Evolutionary conservation across 306 rosid genomes (phyloP).

Genomic region (Amphicarpaea edgeworthii): DNA sequence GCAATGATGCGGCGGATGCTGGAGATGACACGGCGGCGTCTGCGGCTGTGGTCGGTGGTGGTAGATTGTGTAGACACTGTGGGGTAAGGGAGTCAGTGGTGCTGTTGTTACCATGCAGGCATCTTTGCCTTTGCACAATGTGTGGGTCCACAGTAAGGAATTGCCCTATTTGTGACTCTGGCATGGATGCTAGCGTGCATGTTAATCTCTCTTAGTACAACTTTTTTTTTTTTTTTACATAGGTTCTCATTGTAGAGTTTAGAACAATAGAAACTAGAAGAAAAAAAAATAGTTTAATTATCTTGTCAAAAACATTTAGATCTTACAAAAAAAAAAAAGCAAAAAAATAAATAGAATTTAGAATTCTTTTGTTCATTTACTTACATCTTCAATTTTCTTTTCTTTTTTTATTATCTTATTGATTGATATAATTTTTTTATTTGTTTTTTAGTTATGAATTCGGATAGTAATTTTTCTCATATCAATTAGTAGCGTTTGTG

Average conservation of each 20-base stretch:
- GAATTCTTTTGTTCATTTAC: constrained; percentile 46
- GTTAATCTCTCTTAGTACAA: constrained; percentile 75
- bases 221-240: neutral
- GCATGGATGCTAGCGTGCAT: constrained; percentile 77
- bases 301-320: constrained; percentile 21
- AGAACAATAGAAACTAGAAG: neutral
- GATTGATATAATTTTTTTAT: no score
- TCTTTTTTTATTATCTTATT: neutral
- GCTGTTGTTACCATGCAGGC: constrained; percentile 88
- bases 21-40: constrained; percentile 29
- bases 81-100: constrained; percentile 74
- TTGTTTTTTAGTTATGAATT: no score
- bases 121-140: constrained; percentile 75
- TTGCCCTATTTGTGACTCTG: constrained; percentile 81
- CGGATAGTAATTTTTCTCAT: no score
- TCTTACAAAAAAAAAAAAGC: neutral
- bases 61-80: constrained; percentile 69
- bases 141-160: constrained; percentile 80
- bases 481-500: no score
- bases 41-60: neutral
- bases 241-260: constrained; percentile 15
- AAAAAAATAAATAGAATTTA: neutral
- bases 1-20: constrained; percentile 43
- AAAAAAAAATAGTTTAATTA: neutral
- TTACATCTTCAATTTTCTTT: neutral